Evolutionary conservation across 768 basidiomycete species (phyloP).

Genomic region (Russula abietina): DNA sequence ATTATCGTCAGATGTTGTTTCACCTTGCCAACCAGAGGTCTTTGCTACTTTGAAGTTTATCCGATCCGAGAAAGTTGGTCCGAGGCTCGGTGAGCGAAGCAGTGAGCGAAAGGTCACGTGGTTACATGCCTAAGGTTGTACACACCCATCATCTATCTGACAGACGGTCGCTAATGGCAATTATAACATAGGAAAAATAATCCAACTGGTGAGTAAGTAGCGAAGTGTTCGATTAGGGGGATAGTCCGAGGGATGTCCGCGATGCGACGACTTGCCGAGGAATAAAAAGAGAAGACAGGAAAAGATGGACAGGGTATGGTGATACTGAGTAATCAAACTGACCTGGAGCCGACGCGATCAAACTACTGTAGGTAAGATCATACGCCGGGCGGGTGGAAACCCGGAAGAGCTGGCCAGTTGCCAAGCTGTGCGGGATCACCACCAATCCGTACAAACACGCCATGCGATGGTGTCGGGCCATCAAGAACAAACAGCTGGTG

Average conservation of each 20-base stretch:
- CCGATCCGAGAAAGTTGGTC: too few species aligned
- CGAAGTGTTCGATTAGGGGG: background rate
- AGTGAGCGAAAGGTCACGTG: background rate
- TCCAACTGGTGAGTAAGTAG: background rate
- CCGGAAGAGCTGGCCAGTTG: slow-evolving; percentile 66
- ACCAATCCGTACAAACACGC: slow-evolving; percentile 71
- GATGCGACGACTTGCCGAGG: background rate
- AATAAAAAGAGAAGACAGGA: background rate
- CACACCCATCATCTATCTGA: background rate
- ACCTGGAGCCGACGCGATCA: background rate
- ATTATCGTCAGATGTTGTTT: too few species aligned
- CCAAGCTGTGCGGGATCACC: slow-evolving; percentile 66
- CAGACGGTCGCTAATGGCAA: background rate
- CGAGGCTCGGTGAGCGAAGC: too few species aligned
- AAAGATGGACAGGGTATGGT: background rate
- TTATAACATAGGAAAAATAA: background rate
- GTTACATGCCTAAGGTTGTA: background rate
- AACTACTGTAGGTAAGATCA: slow-evolving; percentile 20
- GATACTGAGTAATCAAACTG: background rate
- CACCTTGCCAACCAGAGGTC: too few species aligned
- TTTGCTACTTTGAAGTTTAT: too few species aligned
- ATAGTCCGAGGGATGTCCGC: background rate
- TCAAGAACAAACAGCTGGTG: slow-evolving; percentile 71
- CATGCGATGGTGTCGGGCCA: slow-evolving; percentile 71
- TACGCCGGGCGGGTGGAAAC: slow-evolving; percentile 62